Evolutionary conservation across 306 rosid genomes (phyloP).

Genomic region (Casuarina equisetifolia): DNA sequence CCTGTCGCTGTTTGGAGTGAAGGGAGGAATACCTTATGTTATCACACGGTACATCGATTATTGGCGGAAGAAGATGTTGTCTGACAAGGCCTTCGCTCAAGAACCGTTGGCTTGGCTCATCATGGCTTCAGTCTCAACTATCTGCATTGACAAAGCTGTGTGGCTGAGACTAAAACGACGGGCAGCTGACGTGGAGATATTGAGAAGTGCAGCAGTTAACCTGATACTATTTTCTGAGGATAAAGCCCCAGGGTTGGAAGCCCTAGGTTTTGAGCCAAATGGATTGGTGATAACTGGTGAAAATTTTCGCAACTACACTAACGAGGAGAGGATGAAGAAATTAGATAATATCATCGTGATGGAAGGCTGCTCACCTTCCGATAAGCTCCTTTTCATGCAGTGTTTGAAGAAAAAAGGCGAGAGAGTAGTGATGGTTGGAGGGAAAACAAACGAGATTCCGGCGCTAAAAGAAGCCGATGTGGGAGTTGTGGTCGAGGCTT

Average conservation of each 20-base stretch:
- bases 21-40: slow-evolving; percentile 17
- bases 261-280: neutral
- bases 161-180: too few species aligned
- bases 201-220: slow-evolving; percentile 8
- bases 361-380: slow-evolving; percentile 1
- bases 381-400: slow-evolving; percentile 15
- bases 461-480: slow-evolving; percentile 29
- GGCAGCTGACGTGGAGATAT: neutral
- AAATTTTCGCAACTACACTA: neutral
- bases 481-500: slow-evolving; percentile 9
- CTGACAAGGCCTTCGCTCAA: slow-evolving; percentile 5
- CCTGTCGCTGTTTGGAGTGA: slow-evolving; percentile 17
- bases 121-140: slow-evolving; percentile 12
- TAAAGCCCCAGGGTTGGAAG: neutral
- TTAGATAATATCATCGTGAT: slow-evolving; percentile 24
- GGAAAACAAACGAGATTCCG: slow-evolving; percentile 11
- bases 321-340: slow-evolving; percentile 17
- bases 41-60: slow-evolving; percentile 2
- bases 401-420: slow-evolving; percentile 14
- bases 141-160: slow-evolving; percentile 5
- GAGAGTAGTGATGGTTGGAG: slow-evolving; percentile 18
- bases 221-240: slow-evolving; percentile 18
- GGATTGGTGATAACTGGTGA: slow-evolving; percentile 3
- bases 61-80: slow-evolving; percentile 11
- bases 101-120: slow-evolving; percentile 13